Percentiles rank a stretch among this genome's conserved stretches.
Evolutionary conservation across 768 basidiomycete genomes (phyloP).

Genomic region (Tulasnella sp.): DNA sequence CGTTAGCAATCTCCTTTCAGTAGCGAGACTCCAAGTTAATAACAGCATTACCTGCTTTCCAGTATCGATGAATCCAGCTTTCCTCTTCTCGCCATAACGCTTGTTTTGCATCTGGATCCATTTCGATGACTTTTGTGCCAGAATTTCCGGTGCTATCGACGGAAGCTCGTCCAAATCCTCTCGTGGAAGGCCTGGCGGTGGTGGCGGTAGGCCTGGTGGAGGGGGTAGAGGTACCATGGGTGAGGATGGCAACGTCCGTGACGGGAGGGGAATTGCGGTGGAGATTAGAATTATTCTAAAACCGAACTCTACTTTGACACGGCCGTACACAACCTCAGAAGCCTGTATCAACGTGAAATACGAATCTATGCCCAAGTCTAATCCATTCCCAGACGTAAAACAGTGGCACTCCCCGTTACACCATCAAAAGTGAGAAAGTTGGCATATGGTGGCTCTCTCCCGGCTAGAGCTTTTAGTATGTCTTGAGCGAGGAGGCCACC

Average conservation of each 20-base stretch:
- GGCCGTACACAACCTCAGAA: too few relatives aligned
- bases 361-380: background rate
- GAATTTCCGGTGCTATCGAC: slow-evolving; percentile 49
- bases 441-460: slow-evolving; percentile 83
- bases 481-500: slow-evolving; percentile 95
- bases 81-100: slow-evolving; percentile 83
- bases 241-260: slow-evolving; percentile 5
- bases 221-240: slow-evolving; percentile 22
- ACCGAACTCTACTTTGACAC: too few relatives aligned
- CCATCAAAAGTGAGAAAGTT: slow-evolving; percentile 90
- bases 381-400: slow-evolving; percentile 23
- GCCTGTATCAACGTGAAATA: too few relatives aligned
- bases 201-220: slow-evolving; percentile 27
- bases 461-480: slow-evolving; percentile 80
- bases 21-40: too few relatives aligned
- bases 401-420: slow-evolving; percentile 61
- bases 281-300: too few relatives aligned
- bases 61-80: slow-evolving; percentile 82
- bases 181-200: slow-evolving; percentile 26
- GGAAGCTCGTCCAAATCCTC: background rate
- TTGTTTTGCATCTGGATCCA: slow-evolving; percentile 91
- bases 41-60: slow-evolving; percentile 65
- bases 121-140: slow-evolving; percentile 89
- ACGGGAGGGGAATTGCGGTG: background rate
- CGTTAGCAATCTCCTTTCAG: too few relatives aligned